Base-by-base conservation (phyloP, 257 asterid species). In the Ocimum tenuiflorum region DNA sequence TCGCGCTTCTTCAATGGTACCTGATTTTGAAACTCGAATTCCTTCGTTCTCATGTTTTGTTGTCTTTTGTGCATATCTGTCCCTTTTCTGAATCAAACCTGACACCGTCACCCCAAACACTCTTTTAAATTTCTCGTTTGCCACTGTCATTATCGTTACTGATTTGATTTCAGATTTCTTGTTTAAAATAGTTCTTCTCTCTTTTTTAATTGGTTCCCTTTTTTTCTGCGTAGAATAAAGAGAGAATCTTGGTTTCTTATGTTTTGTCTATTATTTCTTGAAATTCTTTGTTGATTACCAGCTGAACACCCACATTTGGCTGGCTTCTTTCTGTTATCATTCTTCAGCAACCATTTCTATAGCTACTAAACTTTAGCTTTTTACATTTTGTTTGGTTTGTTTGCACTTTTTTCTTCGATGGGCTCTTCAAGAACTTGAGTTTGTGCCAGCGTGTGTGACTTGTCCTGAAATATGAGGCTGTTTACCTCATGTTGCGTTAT, bases 391-490 rank as follows among this genome's bases (percentile, higher is more conserved):
- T 12, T 0, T 8, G 3, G 31, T 27, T 27, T n/a, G n/a, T n/a
- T n/a, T n/a, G n/a, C n/a, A n/a, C n/a, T n/a, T 17, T 35, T 60
- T 66, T 11, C 55, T 60, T 33, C 39, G 17, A 53, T 74, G 72
- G 57, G 50, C 52, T 65, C 47, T 71, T 43, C 57, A 63, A 69
- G 74, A 58, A 48, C 51, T 3, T 52, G 61, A 68, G 59, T 35
- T 24, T 41, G 50, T 45, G 11, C 48, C 3, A 22, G 27, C 42
- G 55, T 31, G 48, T 11, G 17, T 47, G 63, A 20, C 50, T 63
- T 60, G 41, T 17, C 50, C 38, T 70, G 52, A 57, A 80, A 72
- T 54, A 91, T 88, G 91, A 48, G 74, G 68, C n/a, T 29, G 72
- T 79, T 57, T 48, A 45, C 70, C 73, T 53, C 78, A 43, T 71